Evolutionary conservation across 352 stramenopile genomes (phyloP), one percentile per base, ranked within the genome.

Genomic region (Globisporangium recalcitrans): DNA sequence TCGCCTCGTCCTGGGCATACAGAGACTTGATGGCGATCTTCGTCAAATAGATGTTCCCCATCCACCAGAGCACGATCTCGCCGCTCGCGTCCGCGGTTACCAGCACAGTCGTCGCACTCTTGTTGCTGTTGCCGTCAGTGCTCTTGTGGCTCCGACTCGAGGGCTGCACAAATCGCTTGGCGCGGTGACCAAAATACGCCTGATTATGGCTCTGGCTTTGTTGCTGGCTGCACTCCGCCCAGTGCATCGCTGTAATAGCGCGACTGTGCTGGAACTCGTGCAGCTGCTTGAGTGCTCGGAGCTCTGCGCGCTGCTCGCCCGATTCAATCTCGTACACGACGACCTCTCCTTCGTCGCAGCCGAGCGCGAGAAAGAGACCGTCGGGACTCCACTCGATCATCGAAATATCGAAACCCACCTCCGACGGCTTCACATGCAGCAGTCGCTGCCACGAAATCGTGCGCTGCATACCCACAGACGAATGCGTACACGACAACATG

Each of bases 391-490:
- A 94, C 24, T 52, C 75, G 27, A 94, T 11, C 9, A 68, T 64
- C 60, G 73, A 52, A 58, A 90, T 81, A 48, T 87, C 72, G 4
- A 85, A 80, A 16, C 54, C 58, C 19, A 89, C 67, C 26, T 91
- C 77, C 1, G 80, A 79, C 21, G 80, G 70, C 59, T 88, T 87
- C 47, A 91, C 60, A 36, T 91, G 81, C 51, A 94, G 48, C 57
- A 91, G 51, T 9, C 80, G 82, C 52, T 92, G 84, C 85, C 85
- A 94, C 14, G 78, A 88, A 0, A 88, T 78, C 42, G 81, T 86
- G 29, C 82, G 79, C 85, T 94, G 59, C 9, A 26, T 3, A 14
- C 47, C n/a, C 27, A 52, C 44, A 63, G 16, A 53, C 34, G 42
- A 24, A 49, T 29, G 26, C 11, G 63, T 16, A 32, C 22, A 27